Percentiles rank a stretch among this genome's conserved stretches.
Conservation (phyloP, 352 stramenopile genomes). For the Pythium biforme region DNA sequence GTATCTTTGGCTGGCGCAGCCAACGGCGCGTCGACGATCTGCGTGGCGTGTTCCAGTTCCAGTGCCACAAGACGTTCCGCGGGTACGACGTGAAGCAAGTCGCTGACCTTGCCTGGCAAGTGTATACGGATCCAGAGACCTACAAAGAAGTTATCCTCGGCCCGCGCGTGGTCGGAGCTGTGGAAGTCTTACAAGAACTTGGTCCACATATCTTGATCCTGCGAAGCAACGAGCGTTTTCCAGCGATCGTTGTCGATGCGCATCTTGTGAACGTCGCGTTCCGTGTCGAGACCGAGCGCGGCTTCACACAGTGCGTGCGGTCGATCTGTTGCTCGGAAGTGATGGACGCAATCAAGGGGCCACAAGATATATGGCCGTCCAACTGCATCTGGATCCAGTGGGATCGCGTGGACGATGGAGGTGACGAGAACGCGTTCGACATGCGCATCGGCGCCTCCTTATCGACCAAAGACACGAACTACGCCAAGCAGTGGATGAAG, state of each 20-base stretch:
- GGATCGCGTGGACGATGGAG: neutral
- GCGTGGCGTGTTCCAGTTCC: neutral
- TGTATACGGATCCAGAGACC: neutral
- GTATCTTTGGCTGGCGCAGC: slow-evolving; percentile 4
- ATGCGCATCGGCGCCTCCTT: neutral
- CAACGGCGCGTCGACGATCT: neutral
- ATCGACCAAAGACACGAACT: neutral
- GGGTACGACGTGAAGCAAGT: neutral
- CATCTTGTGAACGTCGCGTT: neutral
- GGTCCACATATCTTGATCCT: neutral
- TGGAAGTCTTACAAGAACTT: neutral
- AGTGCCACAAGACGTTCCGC: neutral
- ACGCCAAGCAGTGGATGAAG: neutral
- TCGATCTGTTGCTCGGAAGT: neutral
- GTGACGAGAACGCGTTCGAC: too few relatives aligned
- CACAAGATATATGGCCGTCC: neutral
- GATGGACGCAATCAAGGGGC: neutral
- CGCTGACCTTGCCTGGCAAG: neutral
- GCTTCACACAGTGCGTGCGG: neutral
- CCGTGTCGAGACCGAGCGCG: neutral
- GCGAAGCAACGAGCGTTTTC: neutral
- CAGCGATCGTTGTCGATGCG: neutral
- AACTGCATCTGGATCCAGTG: neutral
- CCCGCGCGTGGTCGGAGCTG: neutral
- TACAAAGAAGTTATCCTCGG: slow-evolving; percentile 1